phyloP scores from a whole-genome alignment of 345 rosid species.

The Salix udensis region DNA sequence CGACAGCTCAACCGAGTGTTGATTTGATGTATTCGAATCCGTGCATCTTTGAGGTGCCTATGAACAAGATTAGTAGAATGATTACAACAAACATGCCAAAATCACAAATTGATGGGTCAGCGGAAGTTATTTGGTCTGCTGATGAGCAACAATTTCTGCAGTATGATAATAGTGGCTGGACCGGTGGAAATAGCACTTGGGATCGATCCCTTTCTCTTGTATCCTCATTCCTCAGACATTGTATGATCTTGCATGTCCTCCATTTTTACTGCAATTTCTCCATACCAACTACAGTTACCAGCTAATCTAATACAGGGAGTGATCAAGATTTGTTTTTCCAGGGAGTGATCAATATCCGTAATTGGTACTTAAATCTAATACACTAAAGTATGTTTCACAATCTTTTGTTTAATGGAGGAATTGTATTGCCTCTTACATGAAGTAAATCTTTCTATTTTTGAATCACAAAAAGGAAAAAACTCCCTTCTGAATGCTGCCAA shows the following conservation, averaged over 20 bases:
- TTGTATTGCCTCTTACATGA: background rate
- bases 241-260: background rate
- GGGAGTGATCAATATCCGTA: background rate
- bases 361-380: background rate
- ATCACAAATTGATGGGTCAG: slow-evolving; percentile 27
- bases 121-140: slow-evolving; percentile 27
- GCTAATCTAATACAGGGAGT: background rate
- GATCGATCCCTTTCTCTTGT: slow-evolving; percentile 38
- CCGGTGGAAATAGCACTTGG: slow-evolving; percentile 25
- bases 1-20: slow-evolving; percentile 6
- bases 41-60: slow-evolving; percentile 2
- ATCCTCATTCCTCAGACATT: slow-evolving; percentile 35
- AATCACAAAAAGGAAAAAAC: background rate
- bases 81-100: slow-evolving; percentile 8
- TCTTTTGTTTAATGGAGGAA: background rate
- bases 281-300: background rate
- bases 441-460: background rate
- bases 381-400: background rate
- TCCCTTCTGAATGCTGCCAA: background rate
- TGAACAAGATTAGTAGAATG: background rate
- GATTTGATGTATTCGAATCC: slow-evolving; percentile 20
- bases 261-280: background rate
- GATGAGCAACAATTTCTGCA: slow-evolving; percentile 39
- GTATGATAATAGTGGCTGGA: slow-evolving; percentile 24
- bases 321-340: background rate